These are phyloP conservation scores for Vaccinium macrocarpon DNA, from an alignment of 148 eudicot genomes.

Conservation along the genomic window DNA sequence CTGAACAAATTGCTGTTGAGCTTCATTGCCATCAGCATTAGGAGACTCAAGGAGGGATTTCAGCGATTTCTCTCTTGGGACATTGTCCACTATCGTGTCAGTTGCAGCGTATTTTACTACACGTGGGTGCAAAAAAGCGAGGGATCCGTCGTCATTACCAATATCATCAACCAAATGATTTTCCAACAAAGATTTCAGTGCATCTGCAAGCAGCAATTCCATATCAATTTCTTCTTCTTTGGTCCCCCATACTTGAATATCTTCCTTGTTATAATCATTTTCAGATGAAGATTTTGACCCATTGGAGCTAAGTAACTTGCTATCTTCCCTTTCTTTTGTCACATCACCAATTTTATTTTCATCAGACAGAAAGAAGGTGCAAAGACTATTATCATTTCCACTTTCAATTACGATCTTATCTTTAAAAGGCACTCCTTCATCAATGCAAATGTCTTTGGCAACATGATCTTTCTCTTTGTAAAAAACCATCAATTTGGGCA, in stretches of 20 bases:
- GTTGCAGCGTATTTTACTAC: slow-evolving; percentile 22
- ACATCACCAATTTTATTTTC: slow-evolving; percentile 18
- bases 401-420: slow-evolving; percentile 42
- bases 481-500: slow-evolving; percentile 57
- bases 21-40: slow-evolving; percentile 23
- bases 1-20: slow-evolving; percentile 30
- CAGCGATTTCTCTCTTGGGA: slow-evolving; percentile 24
- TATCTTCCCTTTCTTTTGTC: slow-evolving; percentile 23
- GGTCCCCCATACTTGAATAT: slow-evolving; percentile 16
- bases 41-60: slow-evolving; percentile 33
- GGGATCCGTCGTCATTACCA: slow-evolving; percentile 1
- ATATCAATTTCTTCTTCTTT: slow-evolving; percentile 4
- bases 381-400: slow-evolving; percentile 19
- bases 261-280: slow-evolving; percentile 12
- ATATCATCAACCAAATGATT: slow-evolving; percentile 25
- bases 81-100: slow-evolving; percentile 26
- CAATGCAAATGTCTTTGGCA: slow-evolving; percentile 79
- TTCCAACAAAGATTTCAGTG: slow-evolving; percentile 17
- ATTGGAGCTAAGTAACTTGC: slow-evolving; percentile 18
- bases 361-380: slow-evolving; percentile 18
- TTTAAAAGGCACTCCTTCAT: slow-evolving; percentile 52
- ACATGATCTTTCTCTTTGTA: slow-evolving; percentile 52
- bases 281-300: slow-evolving; percentile 28
- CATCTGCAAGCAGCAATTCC: slow-evolving; percentile 20
- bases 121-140: slow-evolving; percentile 19